These are phyloP conservation scores for Groenewaldozyma tartarivorans DNA, from an alignment of 805 yeast species.

Conservation along the genomic window DNA sequence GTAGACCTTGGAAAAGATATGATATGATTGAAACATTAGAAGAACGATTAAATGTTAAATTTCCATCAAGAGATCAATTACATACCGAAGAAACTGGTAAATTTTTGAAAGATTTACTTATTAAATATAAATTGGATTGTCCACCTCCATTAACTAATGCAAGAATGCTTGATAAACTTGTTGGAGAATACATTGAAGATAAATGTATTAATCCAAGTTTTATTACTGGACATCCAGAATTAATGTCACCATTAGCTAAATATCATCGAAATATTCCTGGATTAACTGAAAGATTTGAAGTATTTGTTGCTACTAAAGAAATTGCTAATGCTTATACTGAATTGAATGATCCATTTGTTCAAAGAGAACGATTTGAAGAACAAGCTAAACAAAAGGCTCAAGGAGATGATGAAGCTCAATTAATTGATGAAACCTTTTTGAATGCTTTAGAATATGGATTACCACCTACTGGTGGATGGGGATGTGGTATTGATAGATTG, in stretches of 20 bases:
- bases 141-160: constrained; percentile 92
- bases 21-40: constrained; percentile 96
- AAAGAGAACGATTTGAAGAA: constrained; percentile 94
- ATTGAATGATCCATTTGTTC: constrained; percentile 98
- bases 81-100: constrained; percentile 91
- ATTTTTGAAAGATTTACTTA: constrained; percentile 73
- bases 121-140: constrained; percentile 77
- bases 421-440: constrained; percentile 94
- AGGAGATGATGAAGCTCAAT: constrained; percentile 98
- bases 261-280: constrained; percentile 89
- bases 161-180: constrained; percentile 96
- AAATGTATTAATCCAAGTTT: constrained; percentile 93
- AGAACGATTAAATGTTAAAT: constrained; percentile 71
- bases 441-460: constrained; percentile 96
- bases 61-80: constrained; percentile 92
- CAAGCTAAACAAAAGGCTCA: constrained; percentile 98
- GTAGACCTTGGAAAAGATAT: constrained; percentile 97
- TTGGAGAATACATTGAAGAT: constrained; percentile 88
- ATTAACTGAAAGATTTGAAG: constrained; percentile 96
- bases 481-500: constrained; percentile 96
- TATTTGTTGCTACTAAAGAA: constrained; percentile 96
- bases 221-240: constrained; percentile 97
- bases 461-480: constrained; percentile 99
- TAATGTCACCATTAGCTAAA: constrained; percentile 99
- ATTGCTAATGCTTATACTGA: constrained; percentile 97